Base-by-base conservation (phyloP, 495 filamentous ascomycete genomes). In the Podospora pseudocomata region DNA sequence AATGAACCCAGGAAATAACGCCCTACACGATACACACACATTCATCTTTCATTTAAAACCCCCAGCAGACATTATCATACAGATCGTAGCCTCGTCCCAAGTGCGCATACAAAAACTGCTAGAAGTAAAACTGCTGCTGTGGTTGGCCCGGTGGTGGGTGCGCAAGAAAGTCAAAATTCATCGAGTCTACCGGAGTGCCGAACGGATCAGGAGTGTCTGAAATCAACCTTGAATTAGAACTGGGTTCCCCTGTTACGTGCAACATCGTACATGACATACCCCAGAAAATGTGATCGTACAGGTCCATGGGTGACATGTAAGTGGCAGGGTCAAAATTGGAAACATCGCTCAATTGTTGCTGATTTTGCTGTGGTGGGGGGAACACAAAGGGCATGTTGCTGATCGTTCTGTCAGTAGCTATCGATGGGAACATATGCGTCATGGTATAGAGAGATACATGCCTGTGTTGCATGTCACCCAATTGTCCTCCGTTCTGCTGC, bases 241-340 rank as follows among this genome's bases (percentile, higher is more conserved):
- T 23, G 23, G 23, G 23, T 1, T 23, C 23, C 23, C 1, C 23
- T 23, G 23, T 23, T 23, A 23, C 23, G 23, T 23, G 23, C 23
- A 23, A 23, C 23, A 23, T 23, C 23, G 23, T 23, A 23, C 39
- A 11, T 16, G 15, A 75, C 83, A 74, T 71, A 87, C 85, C 85
- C 82, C 84, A 86, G 64, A 86, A 87, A 56, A 87, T 87, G 3
- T 82, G 85, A 69, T 87, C 84, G 69, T 86, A 87, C 19, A 87
- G 75, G 27, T 87, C 85, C 83, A 87, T 83, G 4, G 85, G 84
- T 7, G 84, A 83, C 78, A 86, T 83, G 72, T 76, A 79, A 23
- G 76, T 72, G 5, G 77, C 71, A 11, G 81, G 81, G 64, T 84
- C 82, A 23, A 83, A 79, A 16, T 75, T 73, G 27, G 72, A 62